A percentile compares a stretch with the other conserved stretches of the same genome.
phyloP scores from a whole-genome alignment of 768 basidiomycete genomes.

The Lenzites betulinus region DNA sequence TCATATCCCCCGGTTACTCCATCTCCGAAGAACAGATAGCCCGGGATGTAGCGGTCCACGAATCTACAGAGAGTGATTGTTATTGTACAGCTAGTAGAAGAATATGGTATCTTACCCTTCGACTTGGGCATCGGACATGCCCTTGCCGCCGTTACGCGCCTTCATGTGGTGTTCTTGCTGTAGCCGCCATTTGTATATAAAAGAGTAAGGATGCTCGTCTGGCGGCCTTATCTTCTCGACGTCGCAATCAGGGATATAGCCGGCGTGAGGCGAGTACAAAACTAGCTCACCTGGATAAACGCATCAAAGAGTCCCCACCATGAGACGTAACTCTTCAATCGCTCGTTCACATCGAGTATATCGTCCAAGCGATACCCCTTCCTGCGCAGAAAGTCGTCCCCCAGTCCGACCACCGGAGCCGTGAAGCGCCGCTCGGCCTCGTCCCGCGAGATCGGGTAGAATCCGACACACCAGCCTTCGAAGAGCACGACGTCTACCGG shows the following conservation, averaged over 20 bases:
- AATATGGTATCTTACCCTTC: conserved; percentile 42
- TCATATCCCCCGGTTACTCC: conserved; percentile 45
- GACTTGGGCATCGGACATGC: conserved; percentile 85
- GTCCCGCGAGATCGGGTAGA: conserved; percentile 57
- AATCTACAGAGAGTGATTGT: conserved; percentile 50
- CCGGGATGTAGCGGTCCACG: conserved; percentile 91
- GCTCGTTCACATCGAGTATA: conserved; percentile 63
- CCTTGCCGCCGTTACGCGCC: conserved; percentile 74
- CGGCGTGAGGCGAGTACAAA: background rate
- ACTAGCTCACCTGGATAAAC: conserved; percentile 68
- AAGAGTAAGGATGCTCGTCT: conserved; percentile 39
- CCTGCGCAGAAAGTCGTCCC: conserved; percentile 36
- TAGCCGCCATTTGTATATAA: conserved; percentile 86
- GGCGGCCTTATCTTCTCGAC: conserved; percentile 41
- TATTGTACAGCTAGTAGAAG: background rate
- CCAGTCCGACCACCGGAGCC: conserved; percentile 33
- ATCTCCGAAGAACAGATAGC: conserved; percentile 84
- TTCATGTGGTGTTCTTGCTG: conserved; percentile 94
- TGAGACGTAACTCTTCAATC: conserved; percentile 56
- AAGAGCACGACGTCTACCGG: conserved; percentile 82
- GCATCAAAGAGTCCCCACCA: conserved; percentile 75
- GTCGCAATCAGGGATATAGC: background rate
- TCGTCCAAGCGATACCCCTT: conserved; percentile 49
- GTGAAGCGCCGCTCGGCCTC: conserved; percentile 60
- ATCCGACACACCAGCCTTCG: conserved; percentile 97